phyloP scores from a whole-genome alignment of 2,329 filamentous ascomycete species.

The Sporothrix variecibatus region DNA sequence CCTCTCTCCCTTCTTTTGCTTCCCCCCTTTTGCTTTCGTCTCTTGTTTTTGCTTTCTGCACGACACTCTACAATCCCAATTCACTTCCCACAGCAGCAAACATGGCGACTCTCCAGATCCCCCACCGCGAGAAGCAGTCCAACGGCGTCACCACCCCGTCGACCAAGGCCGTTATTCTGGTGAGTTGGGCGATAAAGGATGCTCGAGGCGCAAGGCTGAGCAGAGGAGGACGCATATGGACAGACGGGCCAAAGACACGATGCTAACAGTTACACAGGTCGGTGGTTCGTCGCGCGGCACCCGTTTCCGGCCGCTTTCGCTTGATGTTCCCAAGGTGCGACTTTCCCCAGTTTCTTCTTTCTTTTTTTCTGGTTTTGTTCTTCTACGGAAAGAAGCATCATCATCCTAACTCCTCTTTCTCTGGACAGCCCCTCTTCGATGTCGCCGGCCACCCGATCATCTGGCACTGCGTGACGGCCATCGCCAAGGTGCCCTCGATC shows the following conservation, averaged over 20 bases:
- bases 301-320: slow-evolving; percentile 88
- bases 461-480: slow-evolving; percentile 92
- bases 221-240: not conserved
- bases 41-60: not conserved
- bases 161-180: slow-evolving; percentile 94
- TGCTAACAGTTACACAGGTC: slow-evolving; percentile 60
- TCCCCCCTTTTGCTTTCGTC: not conserved
- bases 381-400: not conserved
- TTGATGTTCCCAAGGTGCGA: slow-evolving; percentile 88
- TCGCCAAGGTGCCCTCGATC: slow-evolving; percentile 85
- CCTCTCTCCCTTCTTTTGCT: not conserved
- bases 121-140: slow-evolving; percentile 52
- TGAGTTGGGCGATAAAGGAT: slow-evolving; percentile 46
- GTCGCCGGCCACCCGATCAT: slow-evolving; percentile 98
- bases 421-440: slow-evolving; percentile 83
- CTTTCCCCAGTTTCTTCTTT: not conserved
- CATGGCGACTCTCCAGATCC: slow-evolving; percentile 59
- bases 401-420: not conserved
- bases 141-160: slow-evolving; percentile 55
- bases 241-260: not conserved
- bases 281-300: slow-evolving; percentile 95
- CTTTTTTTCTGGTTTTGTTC: not conserved
- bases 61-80: not conserved
- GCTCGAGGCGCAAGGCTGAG: not conserved
- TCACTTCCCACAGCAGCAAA: slow-evolving; percentile 25